A percentile compares a stretch with the other conserved stretches of the same genome.
Evolutionary conservation across 352 stramenopile species (phyloP).

Genomic region (Globisporangium parvum): DNA sequence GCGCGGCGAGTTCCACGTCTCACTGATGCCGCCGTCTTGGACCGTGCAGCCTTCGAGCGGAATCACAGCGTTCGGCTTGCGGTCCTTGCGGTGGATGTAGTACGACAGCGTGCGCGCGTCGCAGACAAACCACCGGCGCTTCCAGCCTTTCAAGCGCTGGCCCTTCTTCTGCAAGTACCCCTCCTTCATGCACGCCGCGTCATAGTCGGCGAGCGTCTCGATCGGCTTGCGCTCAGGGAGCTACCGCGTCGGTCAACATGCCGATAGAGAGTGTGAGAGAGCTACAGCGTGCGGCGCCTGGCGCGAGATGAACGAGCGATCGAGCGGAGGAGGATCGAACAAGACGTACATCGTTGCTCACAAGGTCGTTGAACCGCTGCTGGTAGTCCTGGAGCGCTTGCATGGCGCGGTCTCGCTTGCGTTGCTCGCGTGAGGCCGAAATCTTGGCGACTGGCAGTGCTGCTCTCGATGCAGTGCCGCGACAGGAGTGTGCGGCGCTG

Average conservation of each 20-base stretch:
- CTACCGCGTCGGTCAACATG: slow-evolving; percentile 5
- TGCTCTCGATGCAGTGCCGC: not conserved
- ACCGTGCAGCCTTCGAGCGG: slow-evolving; percentile 73
- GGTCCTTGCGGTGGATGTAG: slow-evolving; percentile 77
- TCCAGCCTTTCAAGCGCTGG: slow-evolving; percentile 76
- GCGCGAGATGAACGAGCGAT: too few relatives aligned
- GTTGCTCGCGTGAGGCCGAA: slow-evolving; percentile 16
- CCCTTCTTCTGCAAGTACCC: slow-evolving; percentile 84
- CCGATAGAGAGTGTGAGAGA: not conserved
- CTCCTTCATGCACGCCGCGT: slow-evolving; percentile 72
- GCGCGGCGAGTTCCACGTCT: slow-evolving; percentile 83
- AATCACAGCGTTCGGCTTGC: slow-evolving; percentile 79
- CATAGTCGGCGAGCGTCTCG: slow-evolving; percentile 38
- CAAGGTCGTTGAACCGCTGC: slow-evolving; percentile 72
- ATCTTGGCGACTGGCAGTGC: not conserved
- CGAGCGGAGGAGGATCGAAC: not conserved
- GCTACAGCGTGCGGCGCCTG: too few relatives aligned
- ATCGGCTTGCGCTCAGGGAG: slow-evolving; percentile 58
- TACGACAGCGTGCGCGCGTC: slow-evolving; percentile 75
- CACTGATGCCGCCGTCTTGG: slow-evolving; percentile 71
- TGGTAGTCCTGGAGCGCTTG: slow-evolving; percentile 73
- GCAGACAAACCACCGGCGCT: slow-evolving; percentile 83
- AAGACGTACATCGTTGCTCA: slow-evolving; percentile 56
- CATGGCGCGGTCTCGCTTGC: slow-evolving; percentile 54
- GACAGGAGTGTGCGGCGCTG: too few relatives aligned